A percentile compares a stretch with the other conserved stretches of the same genome.
Conservation (phyloP, 2,329 filamentous ascomycete genomes). For the Alternaria sp. region DNA sequence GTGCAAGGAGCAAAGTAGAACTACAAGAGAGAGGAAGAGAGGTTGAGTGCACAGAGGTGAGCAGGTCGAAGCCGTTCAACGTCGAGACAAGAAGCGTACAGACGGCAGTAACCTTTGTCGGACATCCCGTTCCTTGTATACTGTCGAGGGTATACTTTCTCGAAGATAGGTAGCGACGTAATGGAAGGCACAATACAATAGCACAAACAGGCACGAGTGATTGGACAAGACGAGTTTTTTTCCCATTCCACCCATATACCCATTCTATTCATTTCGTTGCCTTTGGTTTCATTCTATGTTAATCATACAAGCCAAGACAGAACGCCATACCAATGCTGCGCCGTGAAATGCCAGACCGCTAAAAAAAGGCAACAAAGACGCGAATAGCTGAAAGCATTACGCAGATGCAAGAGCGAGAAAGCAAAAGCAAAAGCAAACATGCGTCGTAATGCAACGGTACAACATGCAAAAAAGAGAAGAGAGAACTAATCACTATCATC, state of each 20-base stretch:
- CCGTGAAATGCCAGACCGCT: constrained; percentile 8
- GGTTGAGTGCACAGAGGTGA: neutral
- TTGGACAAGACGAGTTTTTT: neutral
- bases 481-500: constrained; percentile 2
- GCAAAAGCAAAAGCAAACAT: neutral
- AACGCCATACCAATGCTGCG: constrained; percentile 15
- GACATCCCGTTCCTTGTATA: neutral
- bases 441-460: constrained; percentile 3
- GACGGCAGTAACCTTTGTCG: neutral
- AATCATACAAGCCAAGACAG: constrained; percentile 4
- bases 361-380: constrained; percentile 2
- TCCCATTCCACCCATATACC: neutral
- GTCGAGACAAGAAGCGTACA: neutral
- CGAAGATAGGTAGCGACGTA: neutral
- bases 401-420: constrained; percentile 6
- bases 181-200: neutral
- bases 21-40: neutral
- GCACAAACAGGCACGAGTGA: neutral
- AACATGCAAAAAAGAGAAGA: constrained; percentile 3
- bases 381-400: neutral
- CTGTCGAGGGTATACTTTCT: neutral
- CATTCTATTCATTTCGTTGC: constrained; percentile 1
- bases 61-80: neutral
- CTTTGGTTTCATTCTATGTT: constrained; percentile 8
- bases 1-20: neutral